Conservation (phyloP, 208 protist genomes). For the Leishmania aethiopica region DNA sequence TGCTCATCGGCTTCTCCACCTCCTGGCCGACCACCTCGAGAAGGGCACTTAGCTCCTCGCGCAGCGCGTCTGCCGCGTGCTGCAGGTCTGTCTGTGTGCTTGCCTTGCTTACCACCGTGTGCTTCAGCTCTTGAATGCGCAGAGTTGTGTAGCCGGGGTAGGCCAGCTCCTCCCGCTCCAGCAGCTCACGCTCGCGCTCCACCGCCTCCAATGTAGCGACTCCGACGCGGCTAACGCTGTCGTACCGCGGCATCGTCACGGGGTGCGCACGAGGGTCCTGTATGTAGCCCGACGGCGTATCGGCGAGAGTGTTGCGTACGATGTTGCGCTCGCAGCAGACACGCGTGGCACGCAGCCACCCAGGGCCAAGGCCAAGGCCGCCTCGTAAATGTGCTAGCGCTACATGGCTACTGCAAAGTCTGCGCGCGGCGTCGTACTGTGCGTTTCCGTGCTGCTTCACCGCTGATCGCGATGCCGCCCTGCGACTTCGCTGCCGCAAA, state of each 20-base stretch:
- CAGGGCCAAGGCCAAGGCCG: neutral
- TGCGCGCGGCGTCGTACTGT: too few relatives aligned
- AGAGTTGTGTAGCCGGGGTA: constrained; percentile 75
- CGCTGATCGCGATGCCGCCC: neutral
- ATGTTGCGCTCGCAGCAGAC: constrained; percentile 52
- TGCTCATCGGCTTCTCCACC: constrained; percentile 40
- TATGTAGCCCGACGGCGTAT: constrained; percentile 76
- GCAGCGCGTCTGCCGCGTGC: constrained; percentile 32
- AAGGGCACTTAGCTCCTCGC: constrained; percentile 40
- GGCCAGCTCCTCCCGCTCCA: constrained; percentile 52
- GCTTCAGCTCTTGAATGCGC: constrained; percentile 49
- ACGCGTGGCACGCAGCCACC: constrained; percentile 14
- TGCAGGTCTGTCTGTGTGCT: constrained; percentile 32
- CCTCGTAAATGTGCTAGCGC: neutral
- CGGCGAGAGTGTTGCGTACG: constrained; percentile 61
- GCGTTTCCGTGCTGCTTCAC: neutral
- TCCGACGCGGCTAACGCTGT: constrained; percentile 27
- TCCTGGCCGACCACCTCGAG: constrained; percentile 35
- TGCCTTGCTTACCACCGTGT: constrained; percentile 31
- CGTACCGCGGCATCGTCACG: constrained; percentile 52
- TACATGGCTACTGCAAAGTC: neutral
- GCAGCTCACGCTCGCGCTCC: constrained; percentile 55
- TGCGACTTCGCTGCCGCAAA: neutral
- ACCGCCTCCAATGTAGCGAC: constrained; percentile 52
- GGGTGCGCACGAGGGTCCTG: constrained; percentile 62